Evolutionary conservation across 2,329 filamentous ascomycete species (phyloP), one percentile per base, ranked within the genome.

Genomic region (Trichoderma brevicompactum): DNA sequence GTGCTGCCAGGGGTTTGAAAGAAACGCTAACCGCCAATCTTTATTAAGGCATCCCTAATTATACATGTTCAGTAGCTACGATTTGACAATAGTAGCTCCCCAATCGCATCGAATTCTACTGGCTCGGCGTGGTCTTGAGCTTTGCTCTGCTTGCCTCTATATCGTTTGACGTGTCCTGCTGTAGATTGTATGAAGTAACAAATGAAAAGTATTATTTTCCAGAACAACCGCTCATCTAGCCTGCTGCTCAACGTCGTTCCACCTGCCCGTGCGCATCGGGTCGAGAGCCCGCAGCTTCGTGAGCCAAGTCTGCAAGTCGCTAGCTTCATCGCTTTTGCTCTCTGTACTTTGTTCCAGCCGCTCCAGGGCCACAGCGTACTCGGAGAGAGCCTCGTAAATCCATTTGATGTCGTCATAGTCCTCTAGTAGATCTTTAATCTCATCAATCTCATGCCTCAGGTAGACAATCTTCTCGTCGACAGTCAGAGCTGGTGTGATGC

Each of bases 361-460:
- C 64, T 81, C 82, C n/a, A 90, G 76, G 38, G 81, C 79, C 36
- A 89, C 74, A 1, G 89, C 88, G 73, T 92, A 93, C 68, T 92
- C 87, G 28, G 98, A 83, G 58, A 98, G 80, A 5, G 90, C 90
- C 77, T 96, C 92, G 74, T 97, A 96, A 50, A 97, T 91, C 86
- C 92, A 95, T 78, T 97, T 96, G 75, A 80, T 75, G 58, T 84
- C 79, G 4, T 74, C 67, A 68, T 85, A 94, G 68, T 85, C 87
- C 65, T 86, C 81, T 3, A 88, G 73, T 13, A 90, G 77, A 56
- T 89, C 87, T 70, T 85, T 85, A 67, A 97, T 88, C 64, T 87
- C 87, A n/a, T 87, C 85, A 23, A 96, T 84, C 74, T 97, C 92
- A 36, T 83, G 79, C 34, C 81, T 80, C 8, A 96, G 79, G 72